Conservation (phyloP, 2,329 filamentous ascomycete species). For the Blastomyces percursus region DNA sequence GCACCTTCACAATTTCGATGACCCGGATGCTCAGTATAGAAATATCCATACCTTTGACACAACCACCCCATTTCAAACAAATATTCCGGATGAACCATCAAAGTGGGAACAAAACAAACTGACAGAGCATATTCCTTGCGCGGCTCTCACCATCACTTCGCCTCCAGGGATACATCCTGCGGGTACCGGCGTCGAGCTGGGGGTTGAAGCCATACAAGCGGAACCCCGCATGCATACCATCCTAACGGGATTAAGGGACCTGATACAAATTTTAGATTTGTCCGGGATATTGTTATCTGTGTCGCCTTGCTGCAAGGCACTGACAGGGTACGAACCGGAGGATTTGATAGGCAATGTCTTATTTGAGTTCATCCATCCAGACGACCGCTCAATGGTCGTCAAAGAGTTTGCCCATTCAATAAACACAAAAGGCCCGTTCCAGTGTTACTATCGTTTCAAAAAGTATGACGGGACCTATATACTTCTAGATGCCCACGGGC, state of each 20-base stretch:
- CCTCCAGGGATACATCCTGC: not conserved
- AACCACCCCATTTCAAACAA: not conserved
- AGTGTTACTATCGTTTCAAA: conserved; percentile 76
- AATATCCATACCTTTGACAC: not conserved
- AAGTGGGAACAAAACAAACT: not conserved
- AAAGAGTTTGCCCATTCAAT: conserved; percentile 85
- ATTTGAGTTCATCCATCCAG: conserved; percentile 71
- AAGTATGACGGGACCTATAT: conserved; percentile 62
- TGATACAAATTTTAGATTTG: conserved; percentile 75
- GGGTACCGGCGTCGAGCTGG: conserved; percentile 44
- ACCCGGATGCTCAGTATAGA: not conserved
- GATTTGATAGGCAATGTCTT: conserved; percentile 67
- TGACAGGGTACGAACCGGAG: conserved; percentile 64
- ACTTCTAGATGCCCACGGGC: conserved; percentile 86
- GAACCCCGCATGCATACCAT: conserved; percentile 79
- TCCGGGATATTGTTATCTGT: conserved; percentile 75
- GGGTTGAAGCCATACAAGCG: conserved; percentile 51
- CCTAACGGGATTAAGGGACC: conserved; percentile 78
- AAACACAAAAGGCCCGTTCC: conserved; percentile 63
- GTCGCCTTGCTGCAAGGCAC: conserved; percentile 62
- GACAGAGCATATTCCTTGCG: not conserved
- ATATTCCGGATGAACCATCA: not conserved
- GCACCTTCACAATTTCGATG: not conserved
- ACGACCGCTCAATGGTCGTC: conserved; percentile 72
- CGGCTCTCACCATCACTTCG: not conserved